These are phyloP conservation scores for Pleurotus giganteus DNA, from an alignment of 768 basidiomycete genomes.

Conservation along the genomic window DNA sequence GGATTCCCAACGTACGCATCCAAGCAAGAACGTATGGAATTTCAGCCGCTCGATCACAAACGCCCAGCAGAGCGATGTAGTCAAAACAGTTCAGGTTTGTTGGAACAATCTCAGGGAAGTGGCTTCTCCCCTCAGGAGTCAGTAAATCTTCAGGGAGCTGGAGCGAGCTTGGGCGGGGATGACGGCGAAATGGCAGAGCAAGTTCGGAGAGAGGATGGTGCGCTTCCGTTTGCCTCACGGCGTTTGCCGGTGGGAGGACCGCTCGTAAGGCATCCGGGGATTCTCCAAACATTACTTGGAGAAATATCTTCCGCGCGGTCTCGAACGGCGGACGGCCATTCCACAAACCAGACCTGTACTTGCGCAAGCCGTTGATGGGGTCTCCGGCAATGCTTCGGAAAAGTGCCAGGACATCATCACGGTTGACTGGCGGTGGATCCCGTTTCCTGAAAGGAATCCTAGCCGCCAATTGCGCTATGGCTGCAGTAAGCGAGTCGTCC, in stretches of 20 bases:
- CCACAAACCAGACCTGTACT: slow-evolving; percentile 43
- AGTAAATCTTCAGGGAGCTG: neutral
- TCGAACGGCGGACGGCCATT: slow-evolving; percentile 41
- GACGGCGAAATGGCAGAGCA: slow-evolving; percentile 1
- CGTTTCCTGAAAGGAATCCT: slow-evolving; percentile 31
- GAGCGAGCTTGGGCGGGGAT: neutral
- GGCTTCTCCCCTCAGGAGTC: neutral
- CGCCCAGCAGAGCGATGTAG: slow-evolving; percentile 62
- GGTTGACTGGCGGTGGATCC: slow-evolving; percentile 11
- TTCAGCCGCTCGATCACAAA: slow-evolving; percentile 46
- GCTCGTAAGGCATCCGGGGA: slow-evolving; percentile 21
- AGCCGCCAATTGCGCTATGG: slow-evolving; percentile 42
- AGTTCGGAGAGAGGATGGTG: slow-evolving; percentile 6
- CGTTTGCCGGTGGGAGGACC: slow-evolving; percentile 14
- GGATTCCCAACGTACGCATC: slow-evolving; percentile 62
- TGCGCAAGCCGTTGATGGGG: slow-evolving; percentile 18
- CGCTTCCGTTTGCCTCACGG: slow-evolving; percentile 3
- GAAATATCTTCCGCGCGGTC: slow-evolving; percentile 51
- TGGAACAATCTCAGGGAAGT: slow-evolving; percentile 35
- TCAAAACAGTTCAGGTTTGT: slow-evolving; percentile 51
- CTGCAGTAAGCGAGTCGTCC: slow-evolving; percentile 51
- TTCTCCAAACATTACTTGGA: slow-evolving; percentile 54
- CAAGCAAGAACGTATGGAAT: slow-evolving; percentile 69
- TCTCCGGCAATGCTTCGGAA: slow-evolving; percentile 28
- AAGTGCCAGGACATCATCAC: slow-evolving; percentile 23